Conservation (phyloP, 805 yeast genomes). For the Tanozyma kutaoensis region DNA sequence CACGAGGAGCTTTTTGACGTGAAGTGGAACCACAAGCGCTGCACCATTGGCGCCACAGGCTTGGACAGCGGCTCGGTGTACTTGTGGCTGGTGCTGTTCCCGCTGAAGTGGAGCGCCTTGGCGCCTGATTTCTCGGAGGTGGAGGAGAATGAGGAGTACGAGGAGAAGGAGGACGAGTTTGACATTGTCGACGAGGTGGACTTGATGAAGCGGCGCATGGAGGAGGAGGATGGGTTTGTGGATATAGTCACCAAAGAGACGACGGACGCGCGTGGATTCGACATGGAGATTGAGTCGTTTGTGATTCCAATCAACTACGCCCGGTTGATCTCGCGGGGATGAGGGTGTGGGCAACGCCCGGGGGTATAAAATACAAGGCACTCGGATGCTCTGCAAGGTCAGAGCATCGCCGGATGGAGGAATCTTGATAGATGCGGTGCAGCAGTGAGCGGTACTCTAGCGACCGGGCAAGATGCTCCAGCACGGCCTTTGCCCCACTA, state of each 20-base stretch:
- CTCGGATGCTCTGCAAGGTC: too few species aligned
- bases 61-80: slow-evolving; percentile 74
- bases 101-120: slow-evolving; percentile 91
- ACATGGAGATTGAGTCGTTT: slow-evolving; percentile 35
- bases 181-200: slow-evolving; percentile 64
- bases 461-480: too few species aligned
- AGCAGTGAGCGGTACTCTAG: too few species aligned
- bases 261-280: slow-evolving; percentile 64
- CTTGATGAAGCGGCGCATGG: slow-evolving; percentile 44
- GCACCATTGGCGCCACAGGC: slow-evolving; percentile 73
- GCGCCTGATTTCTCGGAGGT: slow-evolving; percentile 95
- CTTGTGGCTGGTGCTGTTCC: slow-evolving; percentile 68
- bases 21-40: slow-evolving; percentile 71
- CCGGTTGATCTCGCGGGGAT: too few species aligned
- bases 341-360: too few species aligned
- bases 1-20: slow-evolving; percentile 78
- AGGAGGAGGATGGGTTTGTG: slow-evolving; percentile 46
- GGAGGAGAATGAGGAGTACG: slow-evolving; percentile 81
- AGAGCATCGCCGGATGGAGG: too few species aligned
- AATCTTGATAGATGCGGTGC: too few species aligned
- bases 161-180: slow-evolving; percentile 85
- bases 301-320: slow-evolving; percentile 43
- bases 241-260: slow-evolving; percentile 57
- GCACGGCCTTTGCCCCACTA: too few species aligned
- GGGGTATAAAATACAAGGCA: too few species aligned